These are phyloP conservation scores for Paecilomyces niveus DNA, from an alignment of 2,329 filamentous ascomycete species.

Conservation along the genomic window DNA sequence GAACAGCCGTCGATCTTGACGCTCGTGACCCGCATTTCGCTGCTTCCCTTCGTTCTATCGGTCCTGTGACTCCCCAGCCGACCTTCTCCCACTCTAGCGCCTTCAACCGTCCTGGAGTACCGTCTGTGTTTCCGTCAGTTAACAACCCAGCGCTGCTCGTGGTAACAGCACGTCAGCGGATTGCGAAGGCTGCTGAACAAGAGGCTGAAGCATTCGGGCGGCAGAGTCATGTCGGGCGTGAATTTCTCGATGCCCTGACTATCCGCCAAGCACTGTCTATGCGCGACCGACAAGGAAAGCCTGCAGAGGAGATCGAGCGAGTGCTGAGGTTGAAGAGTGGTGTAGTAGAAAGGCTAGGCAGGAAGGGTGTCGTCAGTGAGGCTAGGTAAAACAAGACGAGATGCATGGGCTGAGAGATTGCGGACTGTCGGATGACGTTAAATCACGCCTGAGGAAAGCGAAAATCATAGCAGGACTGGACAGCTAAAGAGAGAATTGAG, in stretches of 20 bases:
- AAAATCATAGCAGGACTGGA: neutral
- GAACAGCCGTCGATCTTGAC: conserved; percentile 51
- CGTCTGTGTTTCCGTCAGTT: conserved; percentile 26
- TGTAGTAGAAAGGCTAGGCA: conserved; percentile 33
- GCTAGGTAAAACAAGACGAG: conserved; percentile 7
- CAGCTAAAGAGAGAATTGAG: neutral
- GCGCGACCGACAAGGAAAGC: conserved; percentile 37
- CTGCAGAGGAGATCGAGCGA: conserved; percentile 36
- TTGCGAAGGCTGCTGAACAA: conserved; percentile 46
- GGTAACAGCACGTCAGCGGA: conserved; percentile 44
- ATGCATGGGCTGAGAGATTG: neutral
- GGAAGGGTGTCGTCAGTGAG: conserved; percentile 25
- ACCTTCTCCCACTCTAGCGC: conserved; percentile 50
- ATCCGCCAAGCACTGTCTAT: conserved; percentile 43
- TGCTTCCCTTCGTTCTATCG: conserved; percentile 66
- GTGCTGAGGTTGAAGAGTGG: conserved; percentile 38
- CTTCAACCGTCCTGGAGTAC: conserved; percentile 30
- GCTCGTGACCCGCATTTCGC: conserved; percentile 61
- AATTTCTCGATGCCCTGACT: conserved; percentile 44
- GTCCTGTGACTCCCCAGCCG: conserved; percentile 51
- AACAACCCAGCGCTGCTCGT: conserved; percentile 51
- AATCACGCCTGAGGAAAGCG: neutral
- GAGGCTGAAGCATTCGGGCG: conserved; percentile 47
- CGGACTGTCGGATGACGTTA: neutral
- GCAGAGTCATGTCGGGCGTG: conserved; percentile 31